Evolutionary conservation across 805 yeast species (phyloP), one percentile per base, ranked within the genome.

Genomic region (Metschnikowia kunwiensis): DNA sequence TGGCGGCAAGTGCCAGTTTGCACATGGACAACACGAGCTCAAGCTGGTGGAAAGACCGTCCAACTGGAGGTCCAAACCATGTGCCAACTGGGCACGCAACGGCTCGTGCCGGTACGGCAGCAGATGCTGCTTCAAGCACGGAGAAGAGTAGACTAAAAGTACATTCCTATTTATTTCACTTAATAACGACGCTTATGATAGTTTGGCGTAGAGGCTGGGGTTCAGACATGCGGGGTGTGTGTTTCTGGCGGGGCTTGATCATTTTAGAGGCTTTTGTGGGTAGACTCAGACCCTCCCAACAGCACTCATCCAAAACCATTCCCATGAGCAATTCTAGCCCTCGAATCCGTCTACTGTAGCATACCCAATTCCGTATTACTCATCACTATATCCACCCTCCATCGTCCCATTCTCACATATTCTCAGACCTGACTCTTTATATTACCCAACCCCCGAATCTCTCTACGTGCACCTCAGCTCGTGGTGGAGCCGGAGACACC

Each of bases 1-100:
- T 57, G 95, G 95, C 2, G 73, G 75, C 47, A 88, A 88, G 65
- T 88, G 97, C 60, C 96, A 88, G 64, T 88, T 88, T 71, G 96
- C 96, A 5, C 97, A 88, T 55, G 96, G 97, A 13, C 70, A 75
- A 25, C 64, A 73, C 36, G 96, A 88, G 59, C 67, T 88, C 50
- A 86, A 86, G 58, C 49, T 61, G 9, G 80, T 86, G 29, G 81
- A 78, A 42, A 72, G 91, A 42, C 81, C 88, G 8, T 77, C 80
- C 36, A 88, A 87, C 55, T 88, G 91, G 83, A 78, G 95, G 56
- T 85, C 95, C 10, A 88, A 88, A 64, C 84, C 89, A 11, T 88
- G 97, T 66, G 82, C 80, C 44, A 88, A 88, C 58, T 88, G 96
- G 95, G 55, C 78, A 15, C 82, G 80, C 54, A 74, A 72, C 29